Evolutionary conservation across 2,329 filamentous ascomycete genomes (phyloP).

Genomic region (Periconia sp.): DNA sequence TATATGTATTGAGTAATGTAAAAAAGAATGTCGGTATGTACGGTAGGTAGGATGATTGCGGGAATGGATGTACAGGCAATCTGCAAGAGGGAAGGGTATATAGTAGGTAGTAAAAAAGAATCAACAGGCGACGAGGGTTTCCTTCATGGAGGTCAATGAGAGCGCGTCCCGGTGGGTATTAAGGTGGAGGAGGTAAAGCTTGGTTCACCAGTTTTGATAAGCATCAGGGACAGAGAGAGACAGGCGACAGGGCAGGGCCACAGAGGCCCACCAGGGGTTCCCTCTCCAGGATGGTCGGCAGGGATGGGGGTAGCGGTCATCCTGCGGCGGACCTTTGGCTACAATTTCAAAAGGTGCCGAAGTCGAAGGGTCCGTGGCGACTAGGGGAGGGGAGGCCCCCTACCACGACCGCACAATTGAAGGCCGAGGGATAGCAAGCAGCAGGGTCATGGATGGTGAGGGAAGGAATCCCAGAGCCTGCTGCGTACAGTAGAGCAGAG

Average conservation of each 20-base stretch:
- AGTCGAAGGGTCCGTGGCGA: constrained; percentile 38
- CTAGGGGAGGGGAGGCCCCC: constrained; percentile 20
- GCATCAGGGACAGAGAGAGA: constrained; percentile 37
- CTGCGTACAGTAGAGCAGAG: too few relatives aligned
- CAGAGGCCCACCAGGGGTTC: constrained; percentile 1
- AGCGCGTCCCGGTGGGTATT: constrained; percentile 43
- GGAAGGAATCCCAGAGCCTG: too few relatives aligned
- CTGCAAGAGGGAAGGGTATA: constrained; percentile 33
- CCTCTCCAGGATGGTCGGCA: neutral
- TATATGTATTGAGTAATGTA: neutral
- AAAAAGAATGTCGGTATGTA: neutral
- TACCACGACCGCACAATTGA: constrained; percentile 34
- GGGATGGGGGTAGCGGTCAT: neutral
- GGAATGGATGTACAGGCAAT: constrained; percentile 29
- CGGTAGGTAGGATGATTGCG: constrained; percentile 22
- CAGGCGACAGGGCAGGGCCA: constrained; percentile 32
- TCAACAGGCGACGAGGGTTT: constrained; percentile 39
- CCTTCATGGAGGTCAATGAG: constrained; percentile 40
- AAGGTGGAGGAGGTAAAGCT: constrained; percentile 32
- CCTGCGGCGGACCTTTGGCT: constrained; percentile 1
- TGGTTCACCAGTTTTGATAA: constrained; percentile 40
- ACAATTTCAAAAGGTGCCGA: constrained; percentile 16
- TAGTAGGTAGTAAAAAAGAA: constrained; percentile 35
- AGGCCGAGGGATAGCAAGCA: constrained; percentile 33
- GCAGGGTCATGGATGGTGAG: constrained; percentile 2